Percentiles rank a stretch among this genome's conserved stretches.
Evolutionary conservation across 495 filamentous ascomycete genomes (phyloP).

Genomic region (Elaphomyces granulatus): DNA sequence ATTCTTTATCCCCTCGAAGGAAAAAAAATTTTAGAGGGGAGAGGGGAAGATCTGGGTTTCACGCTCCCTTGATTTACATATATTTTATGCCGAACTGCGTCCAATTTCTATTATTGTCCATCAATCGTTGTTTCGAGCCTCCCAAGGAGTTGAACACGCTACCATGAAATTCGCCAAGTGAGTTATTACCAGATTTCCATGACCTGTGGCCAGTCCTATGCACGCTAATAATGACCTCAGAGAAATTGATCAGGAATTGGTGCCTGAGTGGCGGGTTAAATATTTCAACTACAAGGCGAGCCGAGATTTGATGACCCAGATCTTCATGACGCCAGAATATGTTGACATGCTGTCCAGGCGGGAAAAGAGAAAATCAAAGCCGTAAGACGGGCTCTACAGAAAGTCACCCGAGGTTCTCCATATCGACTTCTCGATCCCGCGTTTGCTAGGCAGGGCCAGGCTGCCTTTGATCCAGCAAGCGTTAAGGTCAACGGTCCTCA

Average conservation of each 20-base stretch:
- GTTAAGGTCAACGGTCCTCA: no score
- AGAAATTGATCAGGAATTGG: slow-evolving; percentile 73
- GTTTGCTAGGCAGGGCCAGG: no score
- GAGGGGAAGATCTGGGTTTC: no score
- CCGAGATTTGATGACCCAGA: background rate
- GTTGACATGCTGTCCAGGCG: no score
- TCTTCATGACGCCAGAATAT: no score
- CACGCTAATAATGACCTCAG: slow-evolving; percentile 24
- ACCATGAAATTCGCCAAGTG: slow-evolving; percentile 52
- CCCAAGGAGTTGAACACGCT: no score
- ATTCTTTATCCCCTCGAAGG: no score
- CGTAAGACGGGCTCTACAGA: slow-evolving; percentile 53
- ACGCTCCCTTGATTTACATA: background rate
- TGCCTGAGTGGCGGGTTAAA: slow-evolving; percentile 86
- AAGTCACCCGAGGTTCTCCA: slow-evolving; percentile 38
- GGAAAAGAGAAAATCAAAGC: slow-evolving; percentile 86
- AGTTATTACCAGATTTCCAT: slow-evolving; percentile 13
- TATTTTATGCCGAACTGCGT: background rate
- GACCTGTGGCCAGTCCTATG: slow-evolving; percentile 6
- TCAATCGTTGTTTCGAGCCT: slow-evolving; percentile 9
- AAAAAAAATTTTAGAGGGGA: no score
- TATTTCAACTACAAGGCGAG: slow-evolving; percentile 80
- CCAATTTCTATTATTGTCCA: background rate
- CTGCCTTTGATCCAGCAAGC: no score
- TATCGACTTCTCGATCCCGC: background rate